Conservation (phyloP, 768 basidiomycete species). For the Tylopilus vinaceipallidus region DNA sequence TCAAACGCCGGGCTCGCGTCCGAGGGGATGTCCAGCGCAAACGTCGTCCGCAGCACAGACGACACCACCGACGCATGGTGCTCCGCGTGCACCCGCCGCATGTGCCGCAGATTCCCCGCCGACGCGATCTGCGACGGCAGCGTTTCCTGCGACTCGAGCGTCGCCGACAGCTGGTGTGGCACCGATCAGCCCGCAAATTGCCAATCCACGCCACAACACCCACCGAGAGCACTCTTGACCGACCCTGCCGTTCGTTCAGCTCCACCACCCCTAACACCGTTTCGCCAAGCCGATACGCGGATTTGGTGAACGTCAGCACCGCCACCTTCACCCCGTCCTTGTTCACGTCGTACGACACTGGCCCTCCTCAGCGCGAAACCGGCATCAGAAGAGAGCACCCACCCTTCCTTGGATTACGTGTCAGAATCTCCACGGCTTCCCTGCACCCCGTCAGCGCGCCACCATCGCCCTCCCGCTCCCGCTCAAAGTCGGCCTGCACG, state of each 20-base stretch:
- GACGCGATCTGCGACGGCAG: slow-evolving; percentile 62
- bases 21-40: slow-evolving; percentile 88
- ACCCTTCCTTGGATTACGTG: slow-evolving; percentile 89
- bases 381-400: slow-evolving; percentile 17
- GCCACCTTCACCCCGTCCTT: slow-evolving; percentile 92
- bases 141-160: slow-evolving; percentile 86
- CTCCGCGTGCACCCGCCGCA: slow-evolving; percentile 81
- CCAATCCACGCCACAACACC: slow-evolving; percentile 14
- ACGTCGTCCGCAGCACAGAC: slow-evolving; percentile 74
- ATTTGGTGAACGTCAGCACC: slow-evolving; percentile 87
- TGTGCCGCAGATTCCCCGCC: slow-evolving; percentile 45
- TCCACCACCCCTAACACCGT: slow-evolving; percentile 88
- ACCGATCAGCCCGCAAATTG: neutral
- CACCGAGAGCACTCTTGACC: slow-evolving; percentile 83
- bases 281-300: slow-evolving; percentile 89
- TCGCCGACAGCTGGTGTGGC: slow-evolving; percentile 79
- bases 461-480: slow-evolving; percentile 41
- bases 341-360: slow-evolving; percentile 93
- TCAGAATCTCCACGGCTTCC: slow-evolving; percentile 89
- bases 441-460: slow-evolving; percentile 56
- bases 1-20: slow-evolving; percentile 89
- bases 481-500: slow-evolving; percentile 24
- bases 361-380: neutral
- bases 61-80: slow-evolving; percentile 75
- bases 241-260: slow-evolving; percentile 69